A percentile compares a stretch with the other conserved stretches of the same genome.
Conservation (phyloP, 108 stramenopile species). For the Pseudonitzschia multistriata region DNA sequence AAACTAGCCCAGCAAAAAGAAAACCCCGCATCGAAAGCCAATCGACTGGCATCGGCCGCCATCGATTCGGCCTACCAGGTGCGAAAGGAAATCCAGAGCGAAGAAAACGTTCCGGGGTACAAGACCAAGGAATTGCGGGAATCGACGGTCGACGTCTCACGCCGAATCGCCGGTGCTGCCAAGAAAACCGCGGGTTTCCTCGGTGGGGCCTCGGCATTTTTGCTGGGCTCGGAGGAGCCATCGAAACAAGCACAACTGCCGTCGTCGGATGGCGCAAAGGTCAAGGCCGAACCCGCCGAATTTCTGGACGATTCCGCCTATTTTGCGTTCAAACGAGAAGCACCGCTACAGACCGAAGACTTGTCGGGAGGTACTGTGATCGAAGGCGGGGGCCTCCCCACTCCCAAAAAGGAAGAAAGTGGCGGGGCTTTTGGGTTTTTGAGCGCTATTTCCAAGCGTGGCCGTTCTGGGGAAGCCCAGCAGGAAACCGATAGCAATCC, state of each 20-base stretch:
- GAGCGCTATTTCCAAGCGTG: background rate
- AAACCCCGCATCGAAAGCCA: slow-evolving; percentile 44
- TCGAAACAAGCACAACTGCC: background rate
- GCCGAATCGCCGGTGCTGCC: slow-evolving; percentile 34
- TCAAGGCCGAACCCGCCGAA: slow-evolving; percentile 16
- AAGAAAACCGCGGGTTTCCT: slow-evolving; percentile 29
- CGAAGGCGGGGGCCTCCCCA: slow-evolving; percentile 2
- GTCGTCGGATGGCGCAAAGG: background rate
- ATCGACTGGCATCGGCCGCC: slow-evolving; percentile 47
- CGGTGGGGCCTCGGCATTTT: slow-evolving; percentile 21
- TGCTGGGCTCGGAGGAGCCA: slow-evolving; percentile 19
- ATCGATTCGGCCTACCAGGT: slow-evolving; percentile 76
- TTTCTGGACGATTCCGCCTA: slow-evolving; percentile 9
- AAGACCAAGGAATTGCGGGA: slow-evolving; percentile 55
- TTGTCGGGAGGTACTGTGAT: background rate
- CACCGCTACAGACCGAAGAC: background rate
- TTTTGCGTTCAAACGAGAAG: slow-evolving; percentile 19
- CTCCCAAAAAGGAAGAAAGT: background rate
- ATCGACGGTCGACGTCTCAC: slow-evolving; percentile 44
- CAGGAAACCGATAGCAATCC: background rate
- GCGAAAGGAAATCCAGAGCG: slow-evolving; percentile 61
- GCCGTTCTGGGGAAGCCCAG: background rate
- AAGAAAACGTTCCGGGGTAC: slow-evolving; percentile 71
- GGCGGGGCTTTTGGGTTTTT: slow-evolving; percentile 3
- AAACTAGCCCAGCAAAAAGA: slow-evolving; percentile 59